Percentiles rank a stretch among this genome's conserved stretches.
Evolutionary conservation across 2,329 filamentous ascomycete species (phyloP).

Genomic region (Sporothrix pseudoabietina): DNA sequence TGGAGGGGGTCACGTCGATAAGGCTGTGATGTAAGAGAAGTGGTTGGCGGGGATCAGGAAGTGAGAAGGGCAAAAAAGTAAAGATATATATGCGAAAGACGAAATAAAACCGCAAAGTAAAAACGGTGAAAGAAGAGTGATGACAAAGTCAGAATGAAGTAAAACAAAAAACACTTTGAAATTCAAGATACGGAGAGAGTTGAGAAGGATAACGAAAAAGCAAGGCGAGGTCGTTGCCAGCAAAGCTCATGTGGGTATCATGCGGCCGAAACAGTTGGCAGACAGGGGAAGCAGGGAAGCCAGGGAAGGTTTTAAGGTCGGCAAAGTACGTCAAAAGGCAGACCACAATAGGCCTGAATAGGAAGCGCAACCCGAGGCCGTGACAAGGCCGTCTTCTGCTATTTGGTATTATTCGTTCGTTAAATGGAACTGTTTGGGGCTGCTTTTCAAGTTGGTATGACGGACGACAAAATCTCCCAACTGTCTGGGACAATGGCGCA

Average conservation of each 20-base stretch:
- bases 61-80: not conserved
- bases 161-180: not conserved
- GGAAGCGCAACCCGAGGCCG: not conserved
- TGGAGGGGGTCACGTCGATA: not conserved
- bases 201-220: not conserved
- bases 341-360: slow-evolving; percentile 2
- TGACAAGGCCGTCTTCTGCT: not conserved
- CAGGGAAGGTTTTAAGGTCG: not conserved
- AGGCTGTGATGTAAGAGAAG: not conserved
- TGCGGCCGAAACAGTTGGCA: not conserved
- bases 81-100: not conserved
- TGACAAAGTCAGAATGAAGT: not conserved
- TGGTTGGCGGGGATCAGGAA: not conserved
- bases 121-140: not conserved
- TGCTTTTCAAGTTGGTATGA: not conserved
- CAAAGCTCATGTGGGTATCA: slow-evolving; percentile 20
- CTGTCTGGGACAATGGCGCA: slow-evolving; percentile 12
- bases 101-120: not conserved
- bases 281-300: not conserved
- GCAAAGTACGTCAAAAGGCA: not conserved
- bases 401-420: not conserved
- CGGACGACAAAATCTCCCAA: not conserved
- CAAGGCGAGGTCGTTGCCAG: not conserved
- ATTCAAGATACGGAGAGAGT: not conserved
- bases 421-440: not conserved